These are phyloP conservation scores for Trapa incisa DNA, from an alignment of 345 rosid genomes.

Conservation along the genomic window DNA sequence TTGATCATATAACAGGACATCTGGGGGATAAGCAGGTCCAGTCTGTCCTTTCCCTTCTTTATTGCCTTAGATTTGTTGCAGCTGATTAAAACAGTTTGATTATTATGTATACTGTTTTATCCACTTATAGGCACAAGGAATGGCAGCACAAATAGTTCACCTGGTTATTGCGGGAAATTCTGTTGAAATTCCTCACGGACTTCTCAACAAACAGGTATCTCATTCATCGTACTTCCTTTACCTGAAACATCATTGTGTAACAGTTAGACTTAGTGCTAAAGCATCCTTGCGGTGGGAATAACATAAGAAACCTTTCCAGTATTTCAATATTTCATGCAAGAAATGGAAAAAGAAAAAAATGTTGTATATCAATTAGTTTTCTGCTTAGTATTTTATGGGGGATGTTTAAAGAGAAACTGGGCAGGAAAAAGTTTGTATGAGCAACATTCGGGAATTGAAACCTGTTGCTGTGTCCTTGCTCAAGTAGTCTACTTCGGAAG, in stretches of 20 bases:
- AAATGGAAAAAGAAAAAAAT: not conserved
- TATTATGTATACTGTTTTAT: not conserved
- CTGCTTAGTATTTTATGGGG: not conserved
- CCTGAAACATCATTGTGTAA: not conserved
- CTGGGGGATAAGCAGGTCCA: conserved; percentile 72
- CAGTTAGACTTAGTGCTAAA: not conserved
- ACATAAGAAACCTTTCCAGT: not conserved
- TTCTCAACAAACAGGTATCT: conserved; percentile 66
- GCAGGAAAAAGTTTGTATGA: not conserved
- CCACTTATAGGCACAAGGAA: conserved; percentile 49
- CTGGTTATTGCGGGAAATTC: conserved; percentile 89
- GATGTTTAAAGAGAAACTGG: not conserved
- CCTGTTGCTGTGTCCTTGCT: not conserved
- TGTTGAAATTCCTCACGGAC: conserved; percentile 59
- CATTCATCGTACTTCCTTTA: not conserved
- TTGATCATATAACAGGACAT: conserved; percentile 93
- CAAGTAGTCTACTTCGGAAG: not conserved
- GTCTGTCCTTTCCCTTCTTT: conserved; percentile 7
- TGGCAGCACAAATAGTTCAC: conserved; percentile 77
- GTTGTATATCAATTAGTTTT: not conserved
- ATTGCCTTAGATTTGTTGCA: conserved; percentile 6
- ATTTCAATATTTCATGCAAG: not conserved
- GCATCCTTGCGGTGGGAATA: not conserved
- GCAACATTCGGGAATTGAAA: not conserved
- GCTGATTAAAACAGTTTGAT: conserved; percentile 7